Conservation (phyloP, 805 yeast genomes). For the Lipomyces sp. region DNA sequence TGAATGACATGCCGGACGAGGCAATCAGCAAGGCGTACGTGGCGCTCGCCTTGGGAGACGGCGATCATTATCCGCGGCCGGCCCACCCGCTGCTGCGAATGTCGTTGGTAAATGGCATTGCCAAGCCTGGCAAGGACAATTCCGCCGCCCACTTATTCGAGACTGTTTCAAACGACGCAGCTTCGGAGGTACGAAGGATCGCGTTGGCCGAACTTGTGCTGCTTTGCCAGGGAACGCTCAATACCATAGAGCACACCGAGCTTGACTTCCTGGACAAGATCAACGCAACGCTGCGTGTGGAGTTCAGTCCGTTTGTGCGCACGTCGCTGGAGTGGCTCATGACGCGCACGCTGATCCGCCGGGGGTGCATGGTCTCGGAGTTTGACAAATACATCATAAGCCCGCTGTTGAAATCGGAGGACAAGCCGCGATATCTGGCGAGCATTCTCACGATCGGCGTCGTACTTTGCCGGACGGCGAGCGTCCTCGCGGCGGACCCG, state of each 20-base stretch:
- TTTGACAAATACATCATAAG: slow-evolving; percentile 6
- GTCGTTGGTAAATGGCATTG: not conserved
- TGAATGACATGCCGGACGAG: too few species aligned
- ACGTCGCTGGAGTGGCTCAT: slow-evolving; percentile 77
- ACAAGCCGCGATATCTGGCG: slow-evolving; percentile 52
- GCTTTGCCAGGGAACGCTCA: slow-evolving; percentile 41
- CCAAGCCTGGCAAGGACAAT: slow-evolving; percentile 39
- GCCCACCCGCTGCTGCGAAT: too few species aligned
- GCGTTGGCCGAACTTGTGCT: slow-evolving; percentile 54
- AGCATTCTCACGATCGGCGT: slow-evolving; percentile 64
- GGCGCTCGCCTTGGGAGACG: too few species aligned
- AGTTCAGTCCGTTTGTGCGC: slow-evolving; percentile 76
- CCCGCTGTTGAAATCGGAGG: slow-evolving; percentile 29
- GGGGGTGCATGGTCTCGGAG: not conserved
- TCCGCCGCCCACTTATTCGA: slow-evolving; percentile 38
- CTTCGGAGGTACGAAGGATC: slow-evolving; percentile 60
- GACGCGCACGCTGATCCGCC: slow-evolving; percentile 42
- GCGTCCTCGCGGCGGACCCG: slow-evolving; percentile 41
- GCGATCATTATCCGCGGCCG: too few species aligned
- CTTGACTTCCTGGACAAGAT: slow-evolving; percentile 32
- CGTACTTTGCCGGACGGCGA: slow-evolving; percentile 39
- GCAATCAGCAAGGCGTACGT: too few species aligned
- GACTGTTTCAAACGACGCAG: slow-evolving; percentile 59
- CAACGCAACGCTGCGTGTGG: slow-evolving; percentile 49
- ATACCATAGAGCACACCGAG: slow-evolving; percentile 30